Evolutionary conservation across 23 red algal genomes (phyloP).

Genomic region (Pyropia haitanensis): DNA sequence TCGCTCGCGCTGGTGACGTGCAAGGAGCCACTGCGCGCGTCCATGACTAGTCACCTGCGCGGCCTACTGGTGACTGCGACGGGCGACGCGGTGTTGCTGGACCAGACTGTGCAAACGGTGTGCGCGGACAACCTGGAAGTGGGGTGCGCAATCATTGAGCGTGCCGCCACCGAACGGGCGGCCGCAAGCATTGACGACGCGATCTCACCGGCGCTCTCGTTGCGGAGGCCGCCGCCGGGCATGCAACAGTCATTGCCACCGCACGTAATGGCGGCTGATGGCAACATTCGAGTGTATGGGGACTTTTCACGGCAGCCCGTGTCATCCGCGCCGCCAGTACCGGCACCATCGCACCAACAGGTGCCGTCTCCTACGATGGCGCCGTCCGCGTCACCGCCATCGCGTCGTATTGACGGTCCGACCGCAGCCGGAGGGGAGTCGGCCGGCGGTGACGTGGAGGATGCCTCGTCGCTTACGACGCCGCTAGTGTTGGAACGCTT

Average conservation of each 20-base stretch:
- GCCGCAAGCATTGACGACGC: slow-evolving; percentile 61
- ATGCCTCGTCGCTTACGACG: slow-evolving; percentile 37
- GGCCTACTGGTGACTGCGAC: slow-evolving; percentile 30
- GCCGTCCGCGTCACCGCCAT: too few relatives aligned
- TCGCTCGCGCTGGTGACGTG: slow-evolving; percentile 88
- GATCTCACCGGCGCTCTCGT: slow-evolving; percentile 31
- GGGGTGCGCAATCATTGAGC: slow-evolving; percentile 92
- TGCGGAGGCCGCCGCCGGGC: slow-evolving; percentile 10
- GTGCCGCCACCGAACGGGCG: slow-evolving; percentile 64
- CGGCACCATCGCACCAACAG: too few relatives aligned
- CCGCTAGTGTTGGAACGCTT: slow-evolving; percentile 64
- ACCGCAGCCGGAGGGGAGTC: too few relatives aligned
- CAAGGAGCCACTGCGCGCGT: slow-evolving; percentile 85
- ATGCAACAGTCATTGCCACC: background rate
- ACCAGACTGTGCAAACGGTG: slow-evolving; percentile 86
- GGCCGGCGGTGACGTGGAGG: background rate
- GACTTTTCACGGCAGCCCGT: slow-evolving; percentile 26
- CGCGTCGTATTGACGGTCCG: too few relatives aligned
- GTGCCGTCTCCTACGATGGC: too few relatives aligned
- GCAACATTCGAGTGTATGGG: slow-evolving; percentile 23
- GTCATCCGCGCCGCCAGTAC: too few relatives aligned
- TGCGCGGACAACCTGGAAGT: slow-evolving; percentile 81
- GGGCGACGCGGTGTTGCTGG: slow-evolving; percentile 54
- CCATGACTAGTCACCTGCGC: slow-evolving; percentile 77
- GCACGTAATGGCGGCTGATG: too few relatives aligned